These are phyloP conservation scores for Apiotrichum mycotoxinovorans DNA, from an alignment of 1,284 basidiomycete species.

Conservation along the genomic window DNA sequence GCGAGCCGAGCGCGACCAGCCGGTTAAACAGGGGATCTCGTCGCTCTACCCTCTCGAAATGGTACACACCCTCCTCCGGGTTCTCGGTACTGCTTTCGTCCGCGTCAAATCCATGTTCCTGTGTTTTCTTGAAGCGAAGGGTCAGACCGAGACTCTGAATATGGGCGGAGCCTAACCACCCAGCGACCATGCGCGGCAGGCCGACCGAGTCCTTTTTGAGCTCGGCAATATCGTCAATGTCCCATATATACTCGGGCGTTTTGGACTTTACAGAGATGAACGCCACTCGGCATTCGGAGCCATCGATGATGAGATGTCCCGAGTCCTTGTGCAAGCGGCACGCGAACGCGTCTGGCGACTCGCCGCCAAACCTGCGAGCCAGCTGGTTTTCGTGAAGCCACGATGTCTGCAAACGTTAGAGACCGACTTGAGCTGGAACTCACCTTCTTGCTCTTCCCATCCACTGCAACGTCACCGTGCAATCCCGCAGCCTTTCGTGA, in stretches of 20 bases:
- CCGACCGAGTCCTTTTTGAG: constrained; percentile 7
- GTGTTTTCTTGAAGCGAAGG: too few relatives aligned
- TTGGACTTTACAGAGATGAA: constrained; percentile 2
- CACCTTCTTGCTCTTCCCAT: constrained; percentile 4
- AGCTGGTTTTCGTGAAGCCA: background rate
- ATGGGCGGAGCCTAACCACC: too few relatives aligned
- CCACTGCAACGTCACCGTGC: constrained; percentile 8
- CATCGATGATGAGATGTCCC: constrained; percentile 12
- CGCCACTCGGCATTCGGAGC: background rate
- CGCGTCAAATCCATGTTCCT: too few relatives aligned
- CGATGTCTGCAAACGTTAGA: background rate
- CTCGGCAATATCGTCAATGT: constrained; percentile 12
- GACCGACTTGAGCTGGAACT: background rate
- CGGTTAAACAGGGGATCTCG: too few relatives aligned
- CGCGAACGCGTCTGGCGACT: constrained; percentile 7
- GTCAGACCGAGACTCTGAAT: too few relatives aligned
- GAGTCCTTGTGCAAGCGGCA: constrained; percentile 1
- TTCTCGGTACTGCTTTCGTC: too few relatives aligned
- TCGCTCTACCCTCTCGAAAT: too few relatives aligned
- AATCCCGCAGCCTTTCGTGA: constrained; percentile 5
- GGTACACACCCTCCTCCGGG: too few relatives aligned
- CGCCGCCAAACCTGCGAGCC: constrained; percentile 10
- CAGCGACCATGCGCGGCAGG: too few relatives aligned
- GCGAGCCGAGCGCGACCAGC: too few relatives aligned
- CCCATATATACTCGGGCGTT: constrained; percentile 5